Percentiles rank a stretch among this genome's conserved stretches.
Evolutionary conservation across 768 basidiomycete genomes (phyloP).

Genomic region (Royoungia palumana): DNA sequence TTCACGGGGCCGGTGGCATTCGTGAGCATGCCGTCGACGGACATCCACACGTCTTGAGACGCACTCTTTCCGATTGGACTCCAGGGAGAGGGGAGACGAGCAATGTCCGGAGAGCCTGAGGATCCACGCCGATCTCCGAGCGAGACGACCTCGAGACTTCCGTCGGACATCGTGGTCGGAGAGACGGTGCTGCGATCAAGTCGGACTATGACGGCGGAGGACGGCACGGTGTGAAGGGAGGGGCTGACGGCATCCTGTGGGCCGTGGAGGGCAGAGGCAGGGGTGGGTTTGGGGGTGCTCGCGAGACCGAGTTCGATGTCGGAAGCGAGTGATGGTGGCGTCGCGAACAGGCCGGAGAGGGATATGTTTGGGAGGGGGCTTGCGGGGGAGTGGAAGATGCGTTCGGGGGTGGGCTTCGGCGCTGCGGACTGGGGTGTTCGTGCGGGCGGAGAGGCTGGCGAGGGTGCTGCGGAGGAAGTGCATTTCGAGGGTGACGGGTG

Average conservation of each 20-base stretch:
- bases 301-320: neutral
- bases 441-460: neutral
- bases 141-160: constrained; percentile 22
- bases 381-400: constrained; percentile 11
- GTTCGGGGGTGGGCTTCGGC: neutral
- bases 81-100: constrained; percentile 30
- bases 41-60: constrained; percentile 21
- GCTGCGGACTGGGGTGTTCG: neutral
- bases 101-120: constrained; percentile 6
- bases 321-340: neutral
- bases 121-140: constrained; percentile 13
- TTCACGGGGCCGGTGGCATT: constrained; percentile 15
- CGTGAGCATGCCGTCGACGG: constrained; percentile 18
- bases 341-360: constrained; percentile 16
- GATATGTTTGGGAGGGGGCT: constrained; percentile 20
- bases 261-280: neutral
- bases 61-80: constrained; percentile 18
- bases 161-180: constrained; percentile 25
- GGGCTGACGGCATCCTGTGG: too few relatives aligned
- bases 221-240: neutral
- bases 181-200: constrained; percentile 22
- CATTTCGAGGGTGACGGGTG: too few relatives aligned
- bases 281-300: neutral
- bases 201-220: constrained; percentile 10
- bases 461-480: neutral